phyloP scores from a whole-genome alignment of 768 basidiomycete genomes.

The Rhizopogon vesiculosus region DNA sequence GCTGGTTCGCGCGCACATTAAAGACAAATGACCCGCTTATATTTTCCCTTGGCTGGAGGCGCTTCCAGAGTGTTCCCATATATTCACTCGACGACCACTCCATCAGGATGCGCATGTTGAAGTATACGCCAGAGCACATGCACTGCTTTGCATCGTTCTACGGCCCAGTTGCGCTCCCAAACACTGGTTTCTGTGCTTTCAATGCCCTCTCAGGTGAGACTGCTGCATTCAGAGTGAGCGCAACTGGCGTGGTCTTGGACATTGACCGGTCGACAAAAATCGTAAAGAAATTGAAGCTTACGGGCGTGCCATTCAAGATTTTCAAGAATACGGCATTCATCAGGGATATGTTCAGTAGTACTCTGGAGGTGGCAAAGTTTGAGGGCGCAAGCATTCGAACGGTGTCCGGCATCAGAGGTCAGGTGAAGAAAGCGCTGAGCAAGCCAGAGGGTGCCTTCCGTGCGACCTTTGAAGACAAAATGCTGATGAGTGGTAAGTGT shows the following conservation, averaged over 20 bases:
- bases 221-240: slow-evolving; percentile 82
- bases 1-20: slow-evolving; percentile 87
- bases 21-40: slow-evolving; percentile 98
- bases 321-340: slow-evolving; percentile 99
- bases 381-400: slow-evolving; percentile 97
- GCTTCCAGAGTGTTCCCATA: slow-evolving; percentile 93
- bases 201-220: slow-evolving; percentile 68
- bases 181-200: slow-evolving; percentile 97
- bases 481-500: slow-evolving; percentile 86
- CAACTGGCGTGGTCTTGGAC: slow-evolving; percentile 93
- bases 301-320: slow-evolving; percentile 93
- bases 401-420: slow-evolving; percentile 93
- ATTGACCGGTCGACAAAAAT: slow-evolving; percentile 91
- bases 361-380: slow-evolving; percentile 96
- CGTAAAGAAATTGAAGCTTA: slow-evolving; percentile 97
- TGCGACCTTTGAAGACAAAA: slow-evolving; percentile 97
- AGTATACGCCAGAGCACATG: slow-evolving; percentile 99
- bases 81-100: slow-evolving; percentile 98
- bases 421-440: slow-evolving; percentile 92
- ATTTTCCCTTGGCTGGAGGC: slow-evolving; percentile 94
- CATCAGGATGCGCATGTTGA: slow-evolving; percentile 98
- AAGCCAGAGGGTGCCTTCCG: slow-evolving; percentile 95
- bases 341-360: slow-evolving; percentile 93
- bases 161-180: slow-evolving; percentile 86
- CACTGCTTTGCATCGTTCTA: slow-evolving; percentile 99